Evolutionary conservation across 2,329 filamentous ascomycete genomes (phyloP).

Genomic region (Penicillium sp.): DNA sequence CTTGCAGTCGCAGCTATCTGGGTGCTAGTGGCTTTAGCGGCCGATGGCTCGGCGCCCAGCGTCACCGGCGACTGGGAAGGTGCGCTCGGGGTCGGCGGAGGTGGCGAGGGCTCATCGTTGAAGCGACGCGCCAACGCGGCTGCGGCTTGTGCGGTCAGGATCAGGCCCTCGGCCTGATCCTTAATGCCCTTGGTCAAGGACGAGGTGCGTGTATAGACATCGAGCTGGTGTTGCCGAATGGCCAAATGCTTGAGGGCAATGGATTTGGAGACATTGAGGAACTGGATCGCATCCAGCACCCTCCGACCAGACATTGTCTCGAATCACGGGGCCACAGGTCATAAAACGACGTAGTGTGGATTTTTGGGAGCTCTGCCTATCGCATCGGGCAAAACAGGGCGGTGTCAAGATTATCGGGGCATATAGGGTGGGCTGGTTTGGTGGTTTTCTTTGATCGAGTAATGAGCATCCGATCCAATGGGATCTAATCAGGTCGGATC

Average conservation of each 20-base stretch:
- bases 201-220: slow-evolving; percentile 67
- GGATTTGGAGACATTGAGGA: slow-evolving; percentile 70
- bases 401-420: slow-evolving; percentile 7
- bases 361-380: slow-evolving; percentile 26
- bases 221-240: slow-evolving; percentile 63
- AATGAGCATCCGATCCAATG: slow-evolving; percentile 1
- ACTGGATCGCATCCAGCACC: slow-evolving; percentile 70
- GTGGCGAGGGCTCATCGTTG: slow-evolving; percentile 50
- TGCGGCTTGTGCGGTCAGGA: slow-evolving; percentile 64
- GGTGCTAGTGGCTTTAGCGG: slow-evolving; percentile 30
- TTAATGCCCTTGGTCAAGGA: slow-evolving; percentile 66
- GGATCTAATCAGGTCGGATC: slow-evolving; percentile 14
- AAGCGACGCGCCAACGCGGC: slow-evolving; percentile 62
- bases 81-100: slow-evolving; percentile 21
- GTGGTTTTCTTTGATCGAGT: slow-evolving; percentile 10
- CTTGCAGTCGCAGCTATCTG: slow-evolving; percentile 7
- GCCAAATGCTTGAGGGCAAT: slow-evolving; percentile 66
- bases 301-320: slow-evolving; percentile 59
- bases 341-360: background rate
- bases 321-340: slow-evolving; percentile 1
- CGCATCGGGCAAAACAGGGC: slow-evolving; percentile 21
- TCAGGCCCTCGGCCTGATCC: slow-evolving; percentile 63
- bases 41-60: slow-evolving; percentile 34
- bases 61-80: slow-evolving; percentile 21
- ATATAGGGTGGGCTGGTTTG: background rate